phyloP scores from a whole-genome alignment of 2,329 filamentous ascomycete species.

The Hypoxylon sp. region DNA sequence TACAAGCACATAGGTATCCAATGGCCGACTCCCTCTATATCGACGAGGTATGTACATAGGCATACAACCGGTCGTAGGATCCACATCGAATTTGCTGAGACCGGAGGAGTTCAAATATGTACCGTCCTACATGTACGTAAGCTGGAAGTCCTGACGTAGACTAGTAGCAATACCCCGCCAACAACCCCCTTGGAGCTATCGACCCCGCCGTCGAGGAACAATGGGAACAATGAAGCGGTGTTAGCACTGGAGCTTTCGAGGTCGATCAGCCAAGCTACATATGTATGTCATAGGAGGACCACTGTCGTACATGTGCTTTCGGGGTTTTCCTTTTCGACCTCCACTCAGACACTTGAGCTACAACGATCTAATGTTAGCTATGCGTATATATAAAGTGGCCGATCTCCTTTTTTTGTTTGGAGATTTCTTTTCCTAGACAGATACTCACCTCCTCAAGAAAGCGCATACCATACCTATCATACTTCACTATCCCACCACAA shows the following conservation, averaged over 20 bases:
- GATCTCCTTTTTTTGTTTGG: slow-evolving; percentile 3
- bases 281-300: slow-evolving; percentile 42
- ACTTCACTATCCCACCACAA: slow-evolving; percentile 57
- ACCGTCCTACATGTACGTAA: slow-evolving; percentile 27
- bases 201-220: slow-evolving; percentile 37
- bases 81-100: slow-evolving; percentile 14
- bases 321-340: slow-evolving; percentile 10
- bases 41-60: slow-evolving; percentile 6
- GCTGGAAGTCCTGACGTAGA: slow-evolving; percentile 40
- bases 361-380: background rate
- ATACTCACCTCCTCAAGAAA: slow-evolving; percentile 9
- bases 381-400: slow-evolving; percentile 34
- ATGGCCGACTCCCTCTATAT: background rate
- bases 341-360: slow-evolving; percentile 20
- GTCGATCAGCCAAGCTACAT: slow-evolving; percentile 30
- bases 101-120: slow-evolving; percentile 30
- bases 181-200: slow-evolving; percentile 32
- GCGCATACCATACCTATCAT: slow-evolving; percentile 29
- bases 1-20: slow-evolving; percentile 9
- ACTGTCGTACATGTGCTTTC: slow-evolving; percentile 20
- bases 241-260: slow-evolving; percentile 26
- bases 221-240: no score
- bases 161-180: slow-evolving; percentile 40
- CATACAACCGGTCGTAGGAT: slow-evolving; percentile 2
- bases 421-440: slow-evolving; percentile 17